Base-by-base conservation (phyloP, 1,139 yeast species). In the Zygosaccharomyces pseudobailii region DNA sequence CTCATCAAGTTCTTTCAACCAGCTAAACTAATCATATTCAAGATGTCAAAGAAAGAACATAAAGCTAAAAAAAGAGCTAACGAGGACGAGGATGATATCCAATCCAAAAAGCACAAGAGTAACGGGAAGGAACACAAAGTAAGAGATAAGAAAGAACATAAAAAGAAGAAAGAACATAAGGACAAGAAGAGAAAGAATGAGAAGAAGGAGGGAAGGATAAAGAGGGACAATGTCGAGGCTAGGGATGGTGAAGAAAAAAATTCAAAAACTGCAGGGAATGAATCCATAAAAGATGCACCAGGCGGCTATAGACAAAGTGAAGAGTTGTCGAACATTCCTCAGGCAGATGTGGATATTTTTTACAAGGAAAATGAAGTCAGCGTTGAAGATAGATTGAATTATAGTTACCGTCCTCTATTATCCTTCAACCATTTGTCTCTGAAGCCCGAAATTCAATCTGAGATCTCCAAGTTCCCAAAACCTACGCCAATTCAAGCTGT, bases 401-500 rank as follows among this genome's bases (percentile, higher is more conserved):
- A 70, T 20, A 64, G 71, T 34, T 67, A 85, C 48, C 75, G 82
- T 54, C 97, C 97, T n/a, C 69, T 84, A 23, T 69, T 90, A 45
- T 69, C 82, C 3, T 90, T 92, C 59, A 73, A 75, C 40, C 80
- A 84, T 44, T 73, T 92, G 28, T 54, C 68, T 3, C 75, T 90
- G 45, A 77, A 81, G 52, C 55, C 78, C 2, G 71, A 76, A 48
- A 78, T 90, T 51, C 75, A 76, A 52, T 62, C 72, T 9, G 80
- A 78, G 42, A 74, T 90, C 42, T 68, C 79, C 35, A 79, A 80
- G 58, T 92, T 87, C 71, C 84, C 88, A 27, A 82, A 80, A 58
- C 99, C 98, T 48, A 90, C 97, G 4, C 97, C 98, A 30, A 92
- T 92, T 60, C 99, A 92, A 72, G 80, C 96, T n/a, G 90, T 83